Base-by-base conservation (phyloP, 2,329 filamentous ascomycete species). In the Shiraia bambusicola region DNA sequence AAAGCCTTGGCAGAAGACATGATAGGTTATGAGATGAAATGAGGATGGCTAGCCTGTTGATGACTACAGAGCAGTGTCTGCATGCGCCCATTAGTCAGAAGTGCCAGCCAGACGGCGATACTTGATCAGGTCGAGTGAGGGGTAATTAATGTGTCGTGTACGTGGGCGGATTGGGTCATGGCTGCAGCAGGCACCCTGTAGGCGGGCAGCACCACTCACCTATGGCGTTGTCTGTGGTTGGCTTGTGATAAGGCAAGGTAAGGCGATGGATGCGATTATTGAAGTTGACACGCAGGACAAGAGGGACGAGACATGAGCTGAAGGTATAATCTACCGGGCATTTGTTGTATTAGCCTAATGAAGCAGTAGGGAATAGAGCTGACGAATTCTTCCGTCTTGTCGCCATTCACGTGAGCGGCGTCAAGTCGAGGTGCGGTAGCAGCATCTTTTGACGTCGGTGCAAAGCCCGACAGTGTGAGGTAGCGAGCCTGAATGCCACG, bases 1-100 rank as follows among this genome's bases (percentile, higher is more conserved):
- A 67, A 66, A n/a, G 63, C 63, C 26, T 61, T 56, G 35, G 51
- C 45, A 29, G 61, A 50, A 42, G 63, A 57, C 65, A 67, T 68
- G 40, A 14, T 52, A 38, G 28, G 15, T 13, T 26, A n/a, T n/a
- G n/a, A n/a, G n/a, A 19, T 36, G 33, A 37, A 15, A 10, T 32
- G 40, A 33, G 27, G 19, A 10, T 17, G 28, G 22, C 30, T 51
- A 37, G 28, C 24, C 37, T 34, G 11, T 24, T 28, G 30, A 31
- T 33, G 35, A 13, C 17, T 27, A 31, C 24, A 19, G 31, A 31
- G 39, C 29, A 10, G 38, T 29, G 33, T 37, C 44, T 47, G 42
- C 39, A 31, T 16, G 28, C 25, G 25, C 19, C 17, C 8, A 10
- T 53, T 36, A 50, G 40, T 39, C 41, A 27, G n/a, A 31, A 12